These are phyloP conservation scores for Colletotrichum cuscutae DNA, from an alignment of 2,329 filamentous ascomycete genomes.

Conservation along the genomic window DNA sequence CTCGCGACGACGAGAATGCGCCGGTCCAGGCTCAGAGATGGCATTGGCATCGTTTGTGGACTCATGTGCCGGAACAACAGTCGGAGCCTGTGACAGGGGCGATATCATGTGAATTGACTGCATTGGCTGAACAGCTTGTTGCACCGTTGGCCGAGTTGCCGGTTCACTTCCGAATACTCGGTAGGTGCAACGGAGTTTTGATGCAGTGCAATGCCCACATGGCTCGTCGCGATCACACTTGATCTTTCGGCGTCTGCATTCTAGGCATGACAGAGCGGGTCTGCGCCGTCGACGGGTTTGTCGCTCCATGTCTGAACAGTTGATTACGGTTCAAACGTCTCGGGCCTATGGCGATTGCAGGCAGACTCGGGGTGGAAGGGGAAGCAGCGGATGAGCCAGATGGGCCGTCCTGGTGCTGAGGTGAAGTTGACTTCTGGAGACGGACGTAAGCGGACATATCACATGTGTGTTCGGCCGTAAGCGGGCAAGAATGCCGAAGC, in stretches of 20 bases:
- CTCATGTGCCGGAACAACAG: background rate
- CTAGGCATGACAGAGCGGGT: constrained; percentile 52
- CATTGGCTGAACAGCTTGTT: background rate
- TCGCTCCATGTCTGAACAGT: constrained; percentile 10
- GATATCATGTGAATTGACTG: background rate
- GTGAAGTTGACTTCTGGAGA: background rate
- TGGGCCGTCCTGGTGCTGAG: background rate
- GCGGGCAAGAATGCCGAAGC: background rate
- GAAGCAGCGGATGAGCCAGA: background rate
- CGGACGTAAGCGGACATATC: background rate
- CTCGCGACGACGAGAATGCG: background rate
- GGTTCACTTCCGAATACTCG: constrained; percentile 27
- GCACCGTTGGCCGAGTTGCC: background rate
- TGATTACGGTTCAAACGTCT: background rate
- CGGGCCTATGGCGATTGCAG: background rate
- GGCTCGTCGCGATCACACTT: constrained; percentile 55
- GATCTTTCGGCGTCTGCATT: constrained; percentile 57
- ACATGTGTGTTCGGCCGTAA: background rate
- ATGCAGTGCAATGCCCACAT: constrained; percentile 49
- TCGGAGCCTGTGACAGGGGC: background rate
- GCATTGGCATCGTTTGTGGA: background rate
- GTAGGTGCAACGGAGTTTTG: constrained; percentile 46
- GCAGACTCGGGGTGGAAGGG: background rate
- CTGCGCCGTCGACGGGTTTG: constrained; percentile 42
- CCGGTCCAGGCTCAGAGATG: background rate